Conservation (phyloP, 331 rosid genomes). For the Rosa hybrid region DNA sequence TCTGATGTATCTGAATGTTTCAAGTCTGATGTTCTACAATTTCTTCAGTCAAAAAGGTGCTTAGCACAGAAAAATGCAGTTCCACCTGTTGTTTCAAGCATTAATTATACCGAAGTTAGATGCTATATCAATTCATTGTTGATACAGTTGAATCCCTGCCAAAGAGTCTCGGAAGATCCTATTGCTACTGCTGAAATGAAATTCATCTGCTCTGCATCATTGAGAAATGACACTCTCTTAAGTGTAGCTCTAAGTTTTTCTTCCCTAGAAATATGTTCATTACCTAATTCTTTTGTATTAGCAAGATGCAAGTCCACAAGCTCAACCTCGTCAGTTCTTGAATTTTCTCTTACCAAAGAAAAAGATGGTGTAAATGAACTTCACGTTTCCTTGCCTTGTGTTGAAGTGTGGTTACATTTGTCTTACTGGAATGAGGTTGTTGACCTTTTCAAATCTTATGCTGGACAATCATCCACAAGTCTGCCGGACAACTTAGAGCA, state of each 20-base stretch:
- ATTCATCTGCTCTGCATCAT: constrained; percentile 57
- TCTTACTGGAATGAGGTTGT: constrained; percentile 65
- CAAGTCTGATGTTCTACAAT: constrained; percentile 76
- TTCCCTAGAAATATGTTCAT: constrained; percentile 48
- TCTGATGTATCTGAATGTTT: constrained; percentile 62
- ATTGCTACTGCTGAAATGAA: constrained; percentile 55
- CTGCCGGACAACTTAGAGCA: constrained; percentile 34
- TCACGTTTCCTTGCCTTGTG: constrained; percentile 55
- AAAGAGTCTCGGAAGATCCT: constrained; percentile 43
- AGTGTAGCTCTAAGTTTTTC: constrained; percentile 55
- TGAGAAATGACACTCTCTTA: constrained; percentile 53
- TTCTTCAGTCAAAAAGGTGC: constrained; percentile 54
- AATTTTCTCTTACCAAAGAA: constrained; percentile 53
- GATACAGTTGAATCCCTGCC: constrained; percentile 43
- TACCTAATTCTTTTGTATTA: constrained; percentile 44
- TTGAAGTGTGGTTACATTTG: constrained; percentile 76
- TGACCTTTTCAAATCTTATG: constrained; percentile 44
- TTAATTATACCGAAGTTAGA: constrained; percentile 53
- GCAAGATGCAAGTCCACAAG: constrained; percentile 55
- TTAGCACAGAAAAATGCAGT: constrained; percentile 37
- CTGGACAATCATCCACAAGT: constrained; percentile 34
- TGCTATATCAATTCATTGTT: constrained; percentile 50
- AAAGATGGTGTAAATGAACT: constrained; percentile 48
- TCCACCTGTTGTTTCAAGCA: constrained; percentile 35
- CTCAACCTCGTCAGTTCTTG: constrained; percentile 45